Evolutionary conservation across 2,329 filamentous ascomycete genomes (phyloP), one percentile per base, ranked within the genome.

Genomic region (Harringtonia aguacate): DNA sequence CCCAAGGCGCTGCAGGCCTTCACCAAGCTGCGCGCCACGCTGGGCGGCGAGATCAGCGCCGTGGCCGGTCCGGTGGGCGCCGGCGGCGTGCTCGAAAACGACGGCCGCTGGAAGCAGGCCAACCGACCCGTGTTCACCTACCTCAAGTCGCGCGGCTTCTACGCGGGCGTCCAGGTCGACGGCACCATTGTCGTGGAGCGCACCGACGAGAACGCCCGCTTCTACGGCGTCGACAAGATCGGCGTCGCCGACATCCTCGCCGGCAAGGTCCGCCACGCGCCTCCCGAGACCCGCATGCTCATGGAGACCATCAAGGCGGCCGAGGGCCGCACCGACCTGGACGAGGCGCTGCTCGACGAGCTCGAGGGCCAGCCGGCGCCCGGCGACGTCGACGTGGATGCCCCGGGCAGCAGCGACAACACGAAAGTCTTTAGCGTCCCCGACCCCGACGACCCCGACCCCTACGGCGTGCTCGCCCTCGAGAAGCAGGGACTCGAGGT

Each of bases 81-180:
- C 2, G 88, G 88, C 15, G 85, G 81, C 8, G 69, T 81, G 1
- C 64, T 92, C 7, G 85, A 90, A 31, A 45, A 51, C 34, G 53
- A 51, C 43, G 49, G 47, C 29, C 51, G 50, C 27, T 46, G 44
- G 44, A 51, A 52, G 20, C 31, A 60, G 43, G 52, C 51, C 14
- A 51, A 61, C 45, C 61, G 61, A 53, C 69, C 70, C 3, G 67
- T 72, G 17, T 72, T 71, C 47, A 68, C 67, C 4, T 95, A 95
- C 58, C 78, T 95, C 64, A 95, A 94, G 66, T 89, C 84, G 39
- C 77, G 87, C 42, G 88, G 89, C 6, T 79, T 95, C 53, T 94
- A 92, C 56, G 88, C 86, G 2, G 87, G 87, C 27, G 76, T 94
- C 1, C 84, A 89, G 55, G 73, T 94, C 28, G 88, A 95, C 56